Conservation (phyloP, 441 rosid genomes). For the Populus hybrid region DNA sequence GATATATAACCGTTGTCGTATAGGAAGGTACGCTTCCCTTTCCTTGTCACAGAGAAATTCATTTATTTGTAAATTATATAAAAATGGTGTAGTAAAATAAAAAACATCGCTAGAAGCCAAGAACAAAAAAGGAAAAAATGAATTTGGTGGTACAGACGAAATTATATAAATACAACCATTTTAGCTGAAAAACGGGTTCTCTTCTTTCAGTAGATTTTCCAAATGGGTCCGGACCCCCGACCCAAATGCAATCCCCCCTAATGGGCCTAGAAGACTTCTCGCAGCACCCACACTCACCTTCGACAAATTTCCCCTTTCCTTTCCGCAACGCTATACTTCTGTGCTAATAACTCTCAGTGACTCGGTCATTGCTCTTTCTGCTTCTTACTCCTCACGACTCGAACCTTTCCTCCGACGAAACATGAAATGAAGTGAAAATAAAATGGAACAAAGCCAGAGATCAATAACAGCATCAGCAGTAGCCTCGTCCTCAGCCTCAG, state of each 20-base stretch:
- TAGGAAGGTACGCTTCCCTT: not conserved
- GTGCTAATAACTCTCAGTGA: not conserved
- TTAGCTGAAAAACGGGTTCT: not conserved
- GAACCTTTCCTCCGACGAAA: not conserved
- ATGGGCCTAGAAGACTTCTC: not conserved
- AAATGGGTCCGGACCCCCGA: not conserved
- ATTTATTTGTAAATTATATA: not conserved
- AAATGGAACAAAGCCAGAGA: conserved; percentile 30
- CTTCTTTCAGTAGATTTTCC: not conserved
- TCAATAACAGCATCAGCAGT: conserved; percentile 21
- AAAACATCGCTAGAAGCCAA: not conserved
- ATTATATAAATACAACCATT: too few species aligned
- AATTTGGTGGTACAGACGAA: not conserved
- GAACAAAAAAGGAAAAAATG: not conserved
- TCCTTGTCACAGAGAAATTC: not conserved
- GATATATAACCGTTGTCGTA: not conserved
- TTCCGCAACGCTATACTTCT: not conserved
- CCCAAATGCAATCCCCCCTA: not conserved
- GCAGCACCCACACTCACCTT: not conserved
- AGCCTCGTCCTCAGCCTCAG: not conserved
- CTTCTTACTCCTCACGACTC: too few species aligned
- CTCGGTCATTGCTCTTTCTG: not conserved
- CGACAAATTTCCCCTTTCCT: not conserved
- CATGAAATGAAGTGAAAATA: conserved; percentile 6
- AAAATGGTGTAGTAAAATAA: not conserved